A percentile compares a stretch with the other conserved stretches of the same genome.
Conservation (phyloP, 805 yeast species). For the Yamadazyma tumulicola region DNA sequence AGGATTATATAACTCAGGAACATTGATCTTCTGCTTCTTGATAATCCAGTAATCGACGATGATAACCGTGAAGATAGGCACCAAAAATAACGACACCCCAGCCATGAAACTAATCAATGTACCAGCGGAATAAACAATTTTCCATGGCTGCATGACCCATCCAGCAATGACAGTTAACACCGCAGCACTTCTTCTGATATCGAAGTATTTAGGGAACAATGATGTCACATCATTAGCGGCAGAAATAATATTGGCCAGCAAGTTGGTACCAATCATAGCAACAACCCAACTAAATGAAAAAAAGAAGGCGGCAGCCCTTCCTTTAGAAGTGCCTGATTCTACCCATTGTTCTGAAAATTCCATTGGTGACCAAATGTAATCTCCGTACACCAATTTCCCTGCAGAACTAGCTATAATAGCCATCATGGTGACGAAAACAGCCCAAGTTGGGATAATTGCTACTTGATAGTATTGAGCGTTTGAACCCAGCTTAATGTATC, state of each 20-base stretch:
- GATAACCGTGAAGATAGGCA: constrained; percentile 11
- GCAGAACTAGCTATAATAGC: constrained; percentile 33
- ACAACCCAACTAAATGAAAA: constrained; percentile 13
- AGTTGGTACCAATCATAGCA: constrained; percentile 13
- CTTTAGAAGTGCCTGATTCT: constrained; percentile 13
- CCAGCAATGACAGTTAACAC: constrained; percentile 8
- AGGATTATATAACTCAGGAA: constrained; percentile 29
- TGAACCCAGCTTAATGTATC: constrained; percentile 25
- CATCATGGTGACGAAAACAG: constrained; percentile 12
- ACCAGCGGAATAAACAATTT: constrained; percentile 12
- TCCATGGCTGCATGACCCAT: constrained; percentile 16
- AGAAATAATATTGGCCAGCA: constrained; percentile 13
- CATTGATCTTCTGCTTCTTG: constrained; percentile 16
- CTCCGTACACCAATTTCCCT: constrained; percentile 36
- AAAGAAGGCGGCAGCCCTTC: constrained; percentile 17
- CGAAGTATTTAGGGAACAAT: constrained; percentile 10
- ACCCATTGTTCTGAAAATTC: constrained; percentile 33
- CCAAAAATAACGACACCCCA: constrained; percentile 15
- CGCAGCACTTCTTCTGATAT: constrained; percentile 12
- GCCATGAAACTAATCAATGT: constrained; percentile 14
- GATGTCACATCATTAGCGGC: constrained; percentile 14
- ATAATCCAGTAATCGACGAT: constrained; percentile 13
- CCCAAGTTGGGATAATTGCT: constrained; percentile 8
- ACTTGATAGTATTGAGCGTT: constrained; percentile 25
- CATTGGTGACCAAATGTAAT: constrained; percentile 44